Base-by-base conservation (phyloP, 305 asterid species). In the Solanum hybrid region DNA sequence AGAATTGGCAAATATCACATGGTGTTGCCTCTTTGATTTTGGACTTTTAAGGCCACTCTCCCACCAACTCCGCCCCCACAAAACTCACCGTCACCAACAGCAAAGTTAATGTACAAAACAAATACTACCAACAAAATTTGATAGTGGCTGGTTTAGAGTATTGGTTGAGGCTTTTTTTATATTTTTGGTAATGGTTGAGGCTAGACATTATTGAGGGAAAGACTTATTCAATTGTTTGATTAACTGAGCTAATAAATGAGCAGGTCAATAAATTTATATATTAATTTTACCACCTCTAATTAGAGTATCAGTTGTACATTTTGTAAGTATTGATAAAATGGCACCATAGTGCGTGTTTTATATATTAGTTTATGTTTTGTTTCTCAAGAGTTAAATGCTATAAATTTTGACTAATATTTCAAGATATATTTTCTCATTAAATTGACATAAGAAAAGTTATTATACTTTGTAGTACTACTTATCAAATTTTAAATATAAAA, bases 11-110 rank as follows among this genome's bases (percentile, higher is more conserved):
- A 85, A 85, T 33, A 57, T 73, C 88, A 85, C 88, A 51, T 85
- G 88, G 5, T 57, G 11, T 85, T 85, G 88, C 88, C 76, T 51
- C 76, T 57, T 85, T 51, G 75, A 57, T 51, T 84, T 51, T 85
- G 16, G 75, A 85, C 88, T 85, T 85, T 51, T 85, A 51, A 31
- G 76, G 6, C 76, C 76, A n/a, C 26, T 78, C 46, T 84, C 75
- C 88, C 22, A 85, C 88, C 88, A 85, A 85, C 88, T 85, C 87
- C 11, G n/a, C 75, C 76, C 88, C 88, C 88, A 85, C 88, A 85
- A 57, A 64, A 85, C 88, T 67, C 75, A 85, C 76, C 88, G 76
- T 20, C 88, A 85, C 31, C 88, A 31, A 85, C 31, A 35, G 11
- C 31, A 35, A 78, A 35, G 14, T 78, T 35, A 78, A 78, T 78